These are phyloP conservation scores for Teratosphaeria nubilosa DNA, from an alignment of 2,329 filamentous ascomycete species.

Conservation along the genomic window DNA sequence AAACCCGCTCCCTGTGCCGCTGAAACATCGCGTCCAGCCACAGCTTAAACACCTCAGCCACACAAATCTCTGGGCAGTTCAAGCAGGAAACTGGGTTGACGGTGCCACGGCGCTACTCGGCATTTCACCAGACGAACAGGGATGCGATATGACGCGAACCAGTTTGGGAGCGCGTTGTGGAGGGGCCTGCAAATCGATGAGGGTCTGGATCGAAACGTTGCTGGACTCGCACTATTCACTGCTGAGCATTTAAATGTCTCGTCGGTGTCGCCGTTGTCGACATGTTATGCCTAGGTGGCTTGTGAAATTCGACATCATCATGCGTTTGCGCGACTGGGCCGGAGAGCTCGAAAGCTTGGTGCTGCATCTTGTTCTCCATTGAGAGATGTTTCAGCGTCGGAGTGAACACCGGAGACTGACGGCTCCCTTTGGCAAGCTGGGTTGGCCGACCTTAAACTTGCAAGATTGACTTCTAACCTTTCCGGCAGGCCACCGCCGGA, in stretches of 20 bases:
- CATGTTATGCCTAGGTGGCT: not conserved
- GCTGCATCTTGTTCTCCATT: not conserved
- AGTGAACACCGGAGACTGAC: not conserved
- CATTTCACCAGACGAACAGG: not conserved
- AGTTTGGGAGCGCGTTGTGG: not conserved
- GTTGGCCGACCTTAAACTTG: not conserved
- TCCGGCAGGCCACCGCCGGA: not conserved
- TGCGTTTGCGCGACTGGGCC: not conserved
- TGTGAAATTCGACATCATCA: not conserved
- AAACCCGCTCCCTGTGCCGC: not conserved
- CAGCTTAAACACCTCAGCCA: not conserved
- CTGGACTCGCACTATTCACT: not conserved
- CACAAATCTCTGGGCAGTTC: not conserved
- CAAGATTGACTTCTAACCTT: not conserved
- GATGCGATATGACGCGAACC: not conserved
- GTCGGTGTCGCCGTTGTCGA: not conserved
- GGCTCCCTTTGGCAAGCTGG: not conserved
- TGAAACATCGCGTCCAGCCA: not conserved
- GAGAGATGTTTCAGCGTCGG: not conserved
- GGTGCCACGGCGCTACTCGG: not conserved
- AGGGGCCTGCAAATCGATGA: not conserved
- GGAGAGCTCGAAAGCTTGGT: not conserved
- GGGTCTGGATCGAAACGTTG: not conserved
- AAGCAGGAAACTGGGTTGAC: not conserved
- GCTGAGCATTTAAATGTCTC: not conserved